Conservation (phyloP, 805 yeast genomes). For the Pichia occidentalis region DNA sequence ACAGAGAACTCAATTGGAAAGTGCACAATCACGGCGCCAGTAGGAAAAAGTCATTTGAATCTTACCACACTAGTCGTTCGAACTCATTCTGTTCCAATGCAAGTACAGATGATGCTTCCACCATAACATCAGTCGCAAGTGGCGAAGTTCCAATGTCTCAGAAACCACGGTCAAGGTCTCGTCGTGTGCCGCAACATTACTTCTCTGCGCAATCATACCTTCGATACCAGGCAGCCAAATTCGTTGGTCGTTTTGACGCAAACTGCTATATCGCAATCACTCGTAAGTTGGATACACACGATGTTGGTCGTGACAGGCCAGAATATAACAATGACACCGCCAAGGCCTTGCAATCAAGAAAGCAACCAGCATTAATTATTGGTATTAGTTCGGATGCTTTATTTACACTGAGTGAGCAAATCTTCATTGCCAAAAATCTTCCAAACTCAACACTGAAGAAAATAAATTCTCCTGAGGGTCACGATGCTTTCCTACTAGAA, state of each 20-base stretch:
- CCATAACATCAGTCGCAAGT: conserved; percentile 6
- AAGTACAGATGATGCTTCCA: conserved; percentile 5
- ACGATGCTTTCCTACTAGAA: conserved; percentile 91
- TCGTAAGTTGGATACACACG: conserved; percentile 92
- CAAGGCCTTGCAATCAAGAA: conserved; percentile 51
- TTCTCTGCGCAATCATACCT: conserved; percentile 95
- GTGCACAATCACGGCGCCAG: conserved; percentile 78
- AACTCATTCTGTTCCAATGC: conserved; percentile 26
- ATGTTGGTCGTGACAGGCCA: conserved; percentile 72
- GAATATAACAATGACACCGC: conserved; percentile 33
- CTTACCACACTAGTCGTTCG: conserved; percentile 25
- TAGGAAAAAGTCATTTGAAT: conserved; percentile 24
- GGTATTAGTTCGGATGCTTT: conserved; percentile 92
- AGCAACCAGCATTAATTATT: conserved; percentile 74
- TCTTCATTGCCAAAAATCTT: conserved; percentile 66
- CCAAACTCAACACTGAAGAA: conserved; percentile 63
- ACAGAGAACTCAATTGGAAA: conserved; percentile 68
- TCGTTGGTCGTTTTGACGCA: conserved; percentile 86
- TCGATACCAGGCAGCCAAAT: conserved; percentile 90
- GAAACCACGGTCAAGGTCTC: conserved; percentile 34
- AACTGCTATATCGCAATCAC: conserved; percentile 94
- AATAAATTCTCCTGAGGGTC: conserved; percentile 91
- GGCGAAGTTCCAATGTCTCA: conserved; percentile 11
- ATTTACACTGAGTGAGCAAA: conserved; percentile 89
- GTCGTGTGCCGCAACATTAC: conserved; percentile 46